These are phyloP conservation scores for Thermothelomyces thermophilus DNA, from an alignment of 2,329 filamentous ascomycete species.

Conservation along the genomic window DNA sequence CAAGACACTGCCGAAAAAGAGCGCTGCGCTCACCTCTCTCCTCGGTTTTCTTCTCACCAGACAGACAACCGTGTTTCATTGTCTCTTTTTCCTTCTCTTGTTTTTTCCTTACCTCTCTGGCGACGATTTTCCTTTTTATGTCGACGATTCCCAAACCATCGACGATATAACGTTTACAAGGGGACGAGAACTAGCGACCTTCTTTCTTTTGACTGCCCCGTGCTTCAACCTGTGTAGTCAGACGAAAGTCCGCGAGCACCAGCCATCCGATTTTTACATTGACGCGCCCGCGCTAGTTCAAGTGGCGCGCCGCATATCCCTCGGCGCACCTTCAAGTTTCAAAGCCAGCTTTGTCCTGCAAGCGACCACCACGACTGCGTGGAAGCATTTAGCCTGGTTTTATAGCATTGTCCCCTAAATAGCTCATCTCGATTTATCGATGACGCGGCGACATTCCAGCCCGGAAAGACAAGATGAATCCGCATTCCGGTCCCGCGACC, in stretches of 20 bases:
- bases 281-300: background rate
- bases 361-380: constrained; percentile 1
- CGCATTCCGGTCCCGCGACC: constrained; percentile 39
- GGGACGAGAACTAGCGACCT: background rate
- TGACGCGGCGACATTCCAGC: constrained; percentile 23
- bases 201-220: background rate
- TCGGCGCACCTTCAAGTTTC: background rate
- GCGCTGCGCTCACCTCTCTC: constrained; percentile 16
- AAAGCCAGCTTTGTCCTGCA: background rate
- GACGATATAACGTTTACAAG: background rate
- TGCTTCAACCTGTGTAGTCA: background rate
- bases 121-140: constrained; percentile 7
- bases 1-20: constrained; percentile 11
- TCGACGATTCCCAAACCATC: background rate
- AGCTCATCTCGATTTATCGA: constrained; percentile 11
- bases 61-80: constrained; percentile 16
- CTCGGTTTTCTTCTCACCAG: constrained; percentile 13
- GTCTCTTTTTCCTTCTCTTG: constrained; percentile 13
- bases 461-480: constrained; percentile 38
- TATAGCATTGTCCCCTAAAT: background rate
- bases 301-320: constrained; percentile 3
- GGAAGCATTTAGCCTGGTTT: background rate
- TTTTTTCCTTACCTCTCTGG: background rate
- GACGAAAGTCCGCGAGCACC: constrained; percentile 10
- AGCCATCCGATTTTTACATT: constrained; percentile 22